Percentiles rank a stretch among this genome's conserved stretches.
Conservation (phyloP, 1,284 basidiomycete genomes). For the Cutaneotrichosporon sp. region DNA sequence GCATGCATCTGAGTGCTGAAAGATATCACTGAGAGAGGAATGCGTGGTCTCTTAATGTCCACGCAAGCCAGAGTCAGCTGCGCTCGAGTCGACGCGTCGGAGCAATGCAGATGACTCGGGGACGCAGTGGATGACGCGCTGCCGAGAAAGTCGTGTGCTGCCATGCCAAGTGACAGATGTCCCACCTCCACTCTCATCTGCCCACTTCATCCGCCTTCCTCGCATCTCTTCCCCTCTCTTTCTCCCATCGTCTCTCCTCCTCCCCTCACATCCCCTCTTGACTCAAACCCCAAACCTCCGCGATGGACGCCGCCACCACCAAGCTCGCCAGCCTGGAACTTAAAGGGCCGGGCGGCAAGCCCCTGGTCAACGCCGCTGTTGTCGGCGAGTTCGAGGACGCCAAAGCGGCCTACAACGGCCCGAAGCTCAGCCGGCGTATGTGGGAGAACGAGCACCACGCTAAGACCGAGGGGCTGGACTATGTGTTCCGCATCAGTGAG, state of each 20-base stretch:
- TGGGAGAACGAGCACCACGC: neutral
- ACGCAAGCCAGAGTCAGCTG: too few relatives aligned
- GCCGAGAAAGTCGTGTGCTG: neutral
- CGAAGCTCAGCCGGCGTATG: conserved; percentile 13
- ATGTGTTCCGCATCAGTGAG: conserved; percentile 18
- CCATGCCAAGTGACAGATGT: too few relatives aligned
- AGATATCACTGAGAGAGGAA: too few relatives aligned
- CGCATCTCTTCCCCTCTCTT: neutral
- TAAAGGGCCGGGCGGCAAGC: conserved; percentile 1
- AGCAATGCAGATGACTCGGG: too few relatives aligned
- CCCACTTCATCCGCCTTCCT: neutral
- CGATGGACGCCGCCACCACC: neutral
- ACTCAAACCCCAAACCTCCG: neutral
- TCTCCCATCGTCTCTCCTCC: neutral
- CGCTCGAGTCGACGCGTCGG: too few relatives aligned
- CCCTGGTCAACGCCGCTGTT: conserved; percentile 10
- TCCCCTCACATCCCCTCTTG: neutral
- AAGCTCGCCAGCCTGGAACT: neutral
- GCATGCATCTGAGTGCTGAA: too few relatives aligned
- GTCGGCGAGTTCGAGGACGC: conserved; percentile 19
- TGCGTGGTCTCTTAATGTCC: too few relatives aligned
- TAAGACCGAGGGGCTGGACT: conserved; percentile 18
- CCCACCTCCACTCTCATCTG: neutral
- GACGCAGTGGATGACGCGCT: neutral
- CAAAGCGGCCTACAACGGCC: conserved; percentile 13